phyloP scores from a whole-genome alignment of 2,329 filamentous ascomycete species.

The Ophidiomyces ophidiicola region DNA sequence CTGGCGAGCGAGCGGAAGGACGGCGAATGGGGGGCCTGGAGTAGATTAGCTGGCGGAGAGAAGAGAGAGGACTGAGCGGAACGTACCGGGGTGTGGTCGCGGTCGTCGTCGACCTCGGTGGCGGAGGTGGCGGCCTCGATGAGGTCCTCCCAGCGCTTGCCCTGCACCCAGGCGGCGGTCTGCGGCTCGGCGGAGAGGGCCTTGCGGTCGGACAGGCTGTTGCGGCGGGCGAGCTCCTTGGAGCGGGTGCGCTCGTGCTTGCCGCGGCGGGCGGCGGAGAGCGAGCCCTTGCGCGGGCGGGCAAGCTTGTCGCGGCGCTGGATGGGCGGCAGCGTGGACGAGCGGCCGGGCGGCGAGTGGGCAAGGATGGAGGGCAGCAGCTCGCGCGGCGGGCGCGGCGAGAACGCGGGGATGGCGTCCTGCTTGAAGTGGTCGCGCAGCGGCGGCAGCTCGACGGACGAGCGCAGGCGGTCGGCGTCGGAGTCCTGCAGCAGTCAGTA shows the following conservation, averaged over 20 bases:
- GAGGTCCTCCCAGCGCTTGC: slow-evolving; percentile 90
- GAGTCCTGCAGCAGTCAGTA: slow-evolving; percentile 44
- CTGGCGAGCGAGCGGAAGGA: slow-evolving; percentile 31
- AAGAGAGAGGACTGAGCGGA: slow-evolving; percentile 14
- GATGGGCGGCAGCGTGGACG: slow-evolving; percentile 74
- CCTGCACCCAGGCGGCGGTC: slow-evolving; percentile 56
- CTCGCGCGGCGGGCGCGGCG: slow-evolving; percentile 53
- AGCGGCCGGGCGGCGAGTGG: slow-evolving; percentile 72
- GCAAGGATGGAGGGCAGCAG: slow-evolving; percentile 67
- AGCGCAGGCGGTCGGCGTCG: slow-evolving; percentile 55
- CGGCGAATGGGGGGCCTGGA: slow-evolving; percentile 31
- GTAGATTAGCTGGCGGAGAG: slow-evolving; percentile 21
- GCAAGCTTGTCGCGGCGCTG: slow-evolving; percentile 59
- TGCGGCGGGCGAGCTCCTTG: slow-evolving; percentile 58
- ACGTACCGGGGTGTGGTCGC: slow-evolving; percentile 75
- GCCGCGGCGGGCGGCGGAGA: slow-evolving; percentile 58
- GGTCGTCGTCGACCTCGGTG: slow-evolving; percentile 76
- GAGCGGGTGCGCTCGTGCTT: slow-evolving; percentile 75
- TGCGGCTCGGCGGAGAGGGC: slow-evolving; percentile 76
- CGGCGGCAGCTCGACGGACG: slow-evolving; percentile 60
- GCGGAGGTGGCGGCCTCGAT: slow-evolving; percentile 90
- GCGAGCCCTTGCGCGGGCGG: slow-evolving; percentile 69
- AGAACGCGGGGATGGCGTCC: slow-evolving; percentile 56
- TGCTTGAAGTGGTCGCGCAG: slow-evolving; percentile 58
- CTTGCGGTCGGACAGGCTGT: slow-evolving; percentile 66